A percentile compares a stretch with the other conserved stretches of the same genome.
Evolutionary conservation across 2,329 filamentous ascomycete genomes (phyloP).

Genomic region (Clarireedia paspali): DNA sequence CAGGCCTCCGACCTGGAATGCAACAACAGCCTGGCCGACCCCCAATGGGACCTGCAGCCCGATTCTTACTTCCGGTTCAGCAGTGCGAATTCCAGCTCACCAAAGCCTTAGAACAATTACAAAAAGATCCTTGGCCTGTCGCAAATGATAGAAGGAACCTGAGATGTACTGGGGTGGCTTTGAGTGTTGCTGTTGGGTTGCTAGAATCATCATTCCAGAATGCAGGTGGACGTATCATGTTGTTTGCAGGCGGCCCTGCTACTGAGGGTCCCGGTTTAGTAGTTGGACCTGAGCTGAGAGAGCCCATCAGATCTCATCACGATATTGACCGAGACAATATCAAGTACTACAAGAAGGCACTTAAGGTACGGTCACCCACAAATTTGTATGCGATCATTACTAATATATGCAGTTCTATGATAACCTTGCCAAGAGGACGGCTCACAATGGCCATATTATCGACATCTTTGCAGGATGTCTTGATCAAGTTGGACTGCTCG

Average conservation of each 20-base stretch:
- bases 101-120: slow-evolving; percentile 88
- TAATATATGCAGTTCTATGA: slow-evolving; percentile 72
- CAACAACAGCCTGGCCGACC: slow-evolving; percentile 67
- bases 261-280: slow-evolving; percentile 97
- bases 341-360: slow-evolving; percentile 98
- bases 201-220: slow-evolving; percentile 95
- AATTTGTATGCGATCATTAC: not conserved
- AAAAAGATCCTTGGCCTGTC: slow-evolving; percentile 96
- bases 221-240: slow-evolving; percentile 89
- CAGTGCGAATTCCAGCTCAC: slow-evolving; percentile 97
- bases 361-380: slow-evolving; percentile 58
- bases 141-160: slow-evolving; percentile 85
- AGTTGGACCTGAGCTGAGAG: slow-evolving; percentile 88
- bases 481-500: slow-evolving; percentile 91
- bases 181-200: slow-evolving; percentile 87
- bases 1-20: slow-evolving; percentile 62
- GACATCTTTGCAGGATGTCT: slow-evolving; percentile 97
- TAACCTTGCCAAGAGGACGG: slow-evolving; percentile 81
- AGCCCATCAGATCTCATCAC: slow-evolving; percentile 95
- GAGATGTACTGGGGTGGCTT: slow-evolving; percentile 90
- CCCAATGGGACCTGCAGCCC: slow-evolving; percentile 71
- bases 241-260: slow-evolving; percentile 89
- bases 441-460: slow-evolving; percentile 94
- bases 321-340: slow-evolving; percentile 98
- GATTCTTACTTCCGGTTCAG: slow-evolving; percentile 89